Conservation (phyloP, 768 basidiomycete species). For the Paxillus involutus region DNA sequence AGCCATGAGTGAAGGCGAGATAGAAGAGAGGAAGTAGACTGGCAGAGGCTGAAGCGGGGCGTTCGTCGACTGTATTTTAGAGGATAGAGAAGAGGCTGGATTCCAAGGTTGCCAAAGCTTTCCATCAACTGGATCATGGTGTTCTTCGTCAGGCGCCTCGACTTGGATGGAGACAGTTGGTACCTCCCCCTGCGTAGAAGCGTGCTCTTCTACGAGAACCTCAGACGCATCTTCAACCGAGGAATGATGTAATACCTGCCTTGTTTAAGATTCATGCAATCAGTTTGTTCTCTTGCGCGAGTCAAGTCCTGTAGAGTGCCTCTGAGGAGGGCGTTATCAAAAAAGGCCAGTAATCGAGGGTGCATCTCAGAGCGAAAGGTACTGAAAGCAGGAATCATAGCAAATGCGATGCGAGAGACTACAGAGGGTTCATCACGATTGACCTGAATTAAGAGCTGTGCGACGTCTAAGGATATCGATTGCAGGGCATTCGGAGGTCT, state of each 20-base stretch:
- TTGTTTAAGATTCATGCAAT: not conserved
- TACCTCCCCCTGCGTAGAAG: slow-evolving; percentile 14
- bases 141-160: slow-evolving; percentile 35
- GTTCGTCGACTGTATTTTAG: slow-evolving; percentile 47
- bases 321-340: slow-evolving; percentile 61
- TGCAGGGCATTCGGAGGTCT: slow-evolving; percentile 80
- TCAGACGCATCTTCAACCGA: not conserved
- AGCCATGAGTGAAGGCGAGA: slow-evolving; percentile 62
- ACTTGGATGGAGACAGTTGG: slow-evolving; percentile 62
- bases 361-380: slow-evolving; percentile 68
- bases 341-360: slow-evolving; percentile 62
- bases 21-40: slow-evolving; percentile 60
- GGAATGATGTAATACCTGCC: slow-evolving; percentile 1
- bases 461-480: slow-evolving; percentile 67
- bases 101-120: slow-evolving; percentile 31
- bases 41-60: slow-evolving; percentile 54
- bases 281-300: slow-evolving; percentile 31
- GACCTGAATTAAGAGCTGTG: slow-evolving; percentile 58
- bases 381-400: slow-evolving; percentile 72
- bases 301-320: slow-evolving; percentile 50
- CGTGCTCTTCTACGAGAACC: slow-evolving; percentile 5
- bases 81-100: slow-evolving; percentile 9
- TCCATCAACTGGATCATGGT: not conserved
- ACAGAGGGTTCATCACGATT: slow-evolving; percentile 52
- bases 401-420: slow-evolving; percentile 60